Conservation (phyloP, 208 protist genomes). For the Blechomonas ayalai region DNA sequence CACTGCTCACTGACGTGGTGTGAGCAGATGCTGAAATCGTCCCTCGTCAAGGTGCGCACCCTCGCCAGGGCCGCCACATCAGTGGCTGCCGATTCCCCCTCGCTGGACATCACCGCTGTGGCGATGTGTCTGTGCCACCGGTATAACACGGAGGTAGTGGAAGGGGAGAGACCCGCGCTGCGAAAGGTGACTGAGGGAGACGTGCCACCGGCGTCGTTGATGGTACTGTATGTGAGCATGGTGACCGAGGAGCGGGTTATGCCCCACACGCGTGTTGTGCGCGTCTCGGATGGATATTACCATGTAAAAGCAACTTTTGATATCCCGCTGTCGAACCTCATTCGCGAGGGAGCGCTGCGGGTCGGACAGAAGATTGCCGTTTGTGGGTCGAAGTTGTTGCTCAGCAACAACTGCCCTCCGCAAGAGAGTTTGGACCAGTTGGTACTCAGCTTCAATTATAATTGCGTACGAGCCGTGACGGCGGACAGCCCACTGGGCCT, state of each 20-base stretch:
- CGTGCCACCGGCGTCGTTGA: conserved; percentile 41
- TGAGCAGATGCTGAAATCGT: conserved; percentile 30
- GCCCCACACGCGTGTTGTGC: conserved; percentile 50
- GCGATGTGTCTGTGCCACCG: conserved; percentile 45
- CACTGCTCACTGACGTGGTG: conserved; percentile 49
- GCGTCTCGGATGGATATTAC: conserved; percentile 70
- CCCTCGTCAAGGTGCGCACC: conserved; percentile 22
- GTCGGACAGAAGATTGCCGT: conserved; percentile 51
- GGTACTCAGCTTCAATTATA: conserved; percentile 64
- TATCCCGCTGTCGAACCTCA: conserved; percentile 56
- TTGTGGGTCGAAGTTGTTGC: conserved; percentile 50
- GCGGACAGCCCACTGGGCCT: conserved; percentile 39
- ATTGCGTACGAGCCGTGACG: conserved; percentile 57
- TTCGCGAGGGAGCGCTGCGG: conserved; percentile 45
- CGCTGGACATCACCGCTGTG: conserved; percentile 4
- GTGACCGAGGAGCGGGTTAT: conserved; percentile 31
- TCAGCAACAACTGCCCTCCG: conserved; percentile 32
- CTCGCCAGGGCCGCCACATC: conserved; percentile 6
- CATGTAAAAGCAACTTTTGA: conserved; percentile 55
- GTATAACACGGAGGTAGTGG: conserved; percentile 79
- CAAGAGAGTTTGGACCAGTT: conserved; percentile 40
- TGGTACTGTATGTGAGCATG: conserved; percentile 39
- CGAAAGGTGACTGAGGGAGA: conserved; percentile 67
- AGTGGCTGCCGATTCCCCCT: conserved; percentile 9
- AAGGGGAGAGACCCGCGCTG: conserved; percentile 46